Evolutionary conservation across 106 monocot species (phyloP).

Genomic region (Allium cepa): DNA sequence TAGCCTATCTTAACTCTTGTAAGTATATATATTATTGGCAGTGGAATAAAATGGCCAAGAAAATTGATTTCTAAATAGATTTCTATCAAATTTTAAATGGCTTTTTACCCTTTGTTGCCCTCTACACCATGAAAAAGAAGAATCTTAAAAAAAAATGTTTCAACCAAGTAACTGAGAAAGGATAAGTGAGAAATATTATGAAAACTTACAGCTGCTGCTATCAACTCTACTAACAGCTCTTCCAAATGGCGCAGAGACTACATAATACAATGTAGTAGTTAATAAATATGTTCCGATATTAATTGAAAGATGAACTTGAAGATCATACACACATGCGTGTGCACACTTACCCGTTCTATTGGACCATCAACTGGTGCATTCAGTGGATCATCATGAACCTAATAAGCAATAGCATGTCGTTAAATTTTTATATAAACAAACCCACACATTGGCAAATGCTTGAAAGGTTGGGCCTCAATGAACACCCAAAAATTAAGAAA

Average conservation of each 20-base stretch:
- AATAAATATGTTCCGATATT: not conserved
- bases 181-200: not conserved
- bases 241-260: conserved; percentile 79
- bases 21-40: no score
- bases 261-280: not conserved
- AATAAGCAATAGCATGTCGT: not conserved
- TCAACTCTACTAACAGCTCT: conserved; percentile 78
- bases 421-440: not conserved
- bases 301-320: no score
- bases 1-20: no score
- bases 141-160: no score
- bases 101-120: conserved; percentile 59
- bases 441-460: not conserved
- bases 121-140: conserved; percentile 20
- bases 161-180: not conserved
- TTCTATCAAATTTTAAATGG: conserved; percentile 77
- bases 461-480: not conserved
- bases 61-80: no score
- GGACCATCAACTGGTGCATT: conserved; percentile 96
- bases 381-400: conserved; percentile 88
- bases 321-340: no score
- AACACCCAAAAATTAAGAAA: no score
- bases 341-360: conserved; percentile 71
- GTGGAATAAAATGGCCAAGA: no score
- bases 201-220: conserved; percentile 78